Evolutionary conservation across 306 rosid species (phyloP).

Genomic region (Amphicarpaea edgeworthii): DNA sequence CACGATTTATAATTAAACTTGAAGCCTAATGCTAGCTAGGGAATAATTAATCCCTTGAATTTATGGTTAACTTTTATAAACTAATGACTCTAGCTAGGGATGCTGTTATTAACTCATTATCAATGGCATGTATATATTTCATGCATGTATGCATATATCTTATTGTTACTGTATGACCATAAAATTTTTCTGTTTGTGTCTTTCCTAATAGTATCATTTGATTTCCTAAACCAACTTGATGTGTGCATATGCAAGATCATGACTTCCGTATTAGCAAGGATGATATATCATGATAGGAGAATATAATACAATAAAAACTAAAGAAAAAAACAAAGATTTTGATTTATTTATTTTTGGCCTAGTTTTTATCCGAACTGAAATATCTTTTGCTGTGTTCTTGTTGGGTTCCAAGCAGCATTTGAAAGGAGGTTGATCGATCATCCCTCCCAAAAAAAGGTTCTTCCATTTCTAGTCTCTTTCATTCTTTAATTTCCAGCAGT

Average conservation of each 20-base stretch:
- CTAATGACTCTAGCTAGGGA: background rate
- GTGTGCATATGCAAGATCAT: conserved; percentile 6
- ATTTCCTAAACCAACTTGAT: background rate
- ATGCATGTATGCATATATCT: conserved; percentile 17
- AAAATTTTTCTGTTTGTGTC: background rate
- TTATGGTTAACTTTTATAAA: conserved; percentile 14
- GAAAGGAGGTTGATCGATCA: conserved; percentile 10
- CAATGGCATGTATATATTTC: background rate
- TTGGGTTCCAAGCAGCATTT: conserved; percentile 25
- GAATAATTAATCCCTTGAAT: conserved; percentile 16
- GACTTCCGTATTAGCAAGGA: background rate
- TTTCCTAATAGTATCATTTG: background rate
- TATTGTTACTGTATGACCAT: background rate
- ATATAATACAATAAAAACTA: background rate
- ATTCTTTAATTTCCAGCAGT: conserved; percentile 44
- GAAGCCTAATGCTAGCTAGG: conserved; percentile 7
- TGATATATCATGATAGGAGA: no score
- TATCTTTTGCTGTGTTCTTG: background rate
- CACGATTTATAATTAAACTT: background rate
- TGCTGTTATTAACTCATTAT: background rate
- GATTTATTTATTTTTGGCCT: background rate
- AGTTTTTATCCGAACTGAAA: conserved; percentile 13
- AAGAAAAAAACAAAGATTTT: background rate
- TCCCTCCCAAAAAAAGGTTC: conserved; percentile 22
- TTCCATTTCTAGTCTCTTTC: conserved; percentile 45